Base-by-base conservation (phyloP, 2,329 filamentous ascomycete species). In the Exophiala phaeomuriformis region DNA sequence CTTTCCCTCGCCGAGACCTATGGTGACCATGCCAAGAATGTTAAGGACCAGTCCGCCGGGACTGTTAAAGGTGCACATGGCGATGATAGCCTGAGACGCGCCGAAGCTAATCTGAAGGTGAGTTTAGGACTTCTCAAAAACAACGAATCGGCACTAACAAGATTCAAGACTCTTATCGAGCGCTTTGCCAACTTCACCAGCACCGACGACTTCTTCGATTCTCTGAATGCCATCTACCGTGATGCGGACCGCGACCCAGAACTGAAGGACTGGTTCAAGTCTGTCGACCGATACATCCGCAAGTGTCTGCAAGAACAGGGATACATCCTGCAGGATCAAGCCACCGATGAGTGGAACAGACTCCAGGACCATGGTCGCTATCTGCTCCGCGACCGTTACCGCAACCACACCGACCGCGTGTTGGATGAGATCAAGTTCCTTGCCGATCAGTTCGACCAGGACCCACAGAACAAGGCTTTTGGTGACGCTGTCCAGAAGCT, bases 161-260 rank as follows among this genome's bases (percentile, higher is more conserved):
- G 69, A 44, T 71, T 73, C 19, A 77, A 88, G 81, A 88, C 83
- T 5, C 77, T 98, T 19, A 84, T 98, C 62, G 93, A 97, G 76
- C 86, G 93, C 45, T 97, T 96, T 64, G 93, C 93, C 67, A 97
- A 98, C 70, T 85, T 85, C 65, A 97, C 93, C 5, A 96, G 90
- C 0, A 82, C 84, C 33, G 85, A 94, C 59, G 88, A 95, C 61
- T 75, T 97, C 3, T 89, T 93, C 73, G 83, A 86, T 12, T 83
- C 90, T 0, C 85, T 98, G 69, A 85, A 90, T 62, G 80, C 83
- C 59, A 84, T 98, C 63, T 97, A 97, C 75, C 75, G 77, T 47
- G 88, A 95, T 68, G 90, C 93, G 3, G 88, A 97, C 59, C 78
- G 78, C 19, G 93, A 98, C 61, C 82, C 85, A 0, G 88, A 97